These are phyloP conservation scores for Flaveria sonorensis DNA, from an alignment of 129 eudicot species.

Conservation along the genomic window DNA sequence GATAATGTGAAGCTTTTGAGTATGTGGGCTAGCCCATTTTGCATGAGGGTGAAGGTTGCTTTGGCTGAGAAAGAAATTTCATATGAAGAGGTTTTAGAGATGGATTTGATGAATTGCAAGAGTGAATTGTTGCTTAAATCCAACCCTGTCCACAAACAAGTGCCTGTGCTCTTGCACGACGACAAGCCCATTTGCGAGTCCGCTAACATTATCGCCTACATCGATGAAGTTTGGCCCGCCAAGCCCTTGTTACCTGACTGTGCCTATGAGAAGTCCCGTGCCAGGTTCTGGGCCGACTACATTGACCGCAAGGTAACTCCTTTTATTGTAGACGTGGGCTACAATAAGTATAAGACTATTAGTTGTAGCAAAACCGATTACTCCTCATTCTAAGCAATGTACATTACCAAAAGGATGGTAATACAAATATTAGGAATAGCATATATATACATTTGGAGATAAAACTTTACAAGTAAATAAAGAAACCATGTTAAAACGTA, in stretches of 20 bases:
- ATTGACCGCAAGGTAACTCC: constrained; percentile 62
- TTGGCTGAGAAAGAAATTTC: constrained; percentile 63
- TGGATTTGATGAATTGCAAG: constrained; percentile 60
- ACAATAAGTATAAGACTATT: too few relatives aligned
- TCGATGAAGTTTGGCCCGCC: constrained; percentile 61
- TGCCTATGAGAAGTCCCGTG: constrained; percentile 50
- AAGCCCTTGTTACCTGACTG: constrained; percentile 53
- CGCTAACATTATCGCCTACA: constrained; percentile 61
- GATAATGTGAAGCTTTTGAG: constrained; percentile 53
- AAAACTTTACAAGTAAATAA: too few relatives aligned
- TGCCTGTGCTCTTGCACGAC: constrained; percentile 64
- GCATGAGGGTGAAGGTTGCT: constrained; percentile 63
- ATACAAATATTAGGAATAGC: too few relatives aligned
- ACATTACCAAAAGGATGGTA: too few relatives aligned
- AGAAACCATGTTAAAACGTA: too few relatives aligned
- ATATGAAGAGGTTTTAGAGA: constrained; percentile 53
- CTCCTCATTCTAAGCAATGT: too few relatives aligned
- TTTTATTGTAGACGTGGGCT: constrained; percentile 7
- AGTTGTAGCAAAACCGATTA: too few relatives aligned
- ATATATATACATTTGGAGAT: too few relatives aligned
- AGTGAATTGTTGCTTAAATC: constrained; percentile 62
- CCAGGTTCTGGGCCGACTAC: constrained; percentile 72
- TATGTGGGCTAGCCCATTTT: constrained; percentile 73
- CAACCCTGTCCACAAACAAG: constrained; percentile 64
- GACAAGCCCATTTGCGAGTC: constrained; percentile 61